Evolutionary conservation across 345 rosid genomes (phyloP).

Genomic region (Limnanthes douglasii): DNA sequence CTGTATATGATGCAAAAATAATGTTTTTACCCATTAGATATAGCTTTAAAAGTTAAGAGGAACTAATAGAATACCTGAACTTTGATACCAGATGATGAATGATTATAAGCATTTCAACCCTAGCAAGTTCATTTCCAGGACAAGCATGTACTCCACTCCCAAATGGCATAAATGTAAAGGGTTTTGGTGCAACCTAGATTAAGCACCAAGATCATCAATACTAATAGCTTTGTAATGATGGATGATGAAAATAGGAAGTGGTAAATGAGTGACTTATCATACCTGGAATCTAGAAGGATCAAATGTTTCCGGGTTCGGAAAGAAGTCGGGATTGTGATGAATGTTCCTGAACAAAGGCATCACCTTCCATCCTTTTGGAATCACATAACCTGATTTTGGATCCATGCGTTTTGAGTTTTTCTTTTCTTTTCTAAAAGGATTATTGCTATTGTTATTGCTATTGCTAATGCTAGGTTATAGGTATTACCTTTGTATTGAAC

Average conservation of each 20-base stretch:
- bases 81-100: conserved; percentile 46
- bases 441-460: background rate
- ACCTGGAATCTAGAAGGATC: conserved; percentile 77
- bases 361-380: conserved; percentile 82
- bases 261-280: background rate
- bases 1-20: background rate
- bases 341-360: conserved; percentile 70
- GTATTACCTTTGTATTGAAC: conserved; percentile 66
- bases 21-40: background rate
- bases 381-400: conserved; percentile 35
- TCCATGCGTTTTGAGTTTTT: no score
- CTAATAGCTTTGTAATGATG: background rate
- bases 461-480: background rate
- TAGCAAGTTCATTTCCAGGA: conserved; percentile 76
- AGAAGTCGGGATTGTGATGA: conserved; percentile 53
- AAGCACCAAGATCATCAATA: conserved; percentile 2
- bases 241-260: background rate
- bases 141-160: conserved; percentile 65
- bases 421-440: background rate
- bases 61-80: conserved; percentile 30
- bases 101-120: conserved; percentile 57
- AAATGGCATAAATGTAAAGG: conserved; percentile 64
- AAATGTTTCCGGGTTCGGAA: conserved; percentile 43
- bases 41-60: background rate
- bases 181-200: conserved; percentile 36